A percentile compares a stretch with the other conserved stretches of the same genome.
Conservation (phyloP, 768 basidiomycete genomes). For the Mycena latifolia region DNA sequence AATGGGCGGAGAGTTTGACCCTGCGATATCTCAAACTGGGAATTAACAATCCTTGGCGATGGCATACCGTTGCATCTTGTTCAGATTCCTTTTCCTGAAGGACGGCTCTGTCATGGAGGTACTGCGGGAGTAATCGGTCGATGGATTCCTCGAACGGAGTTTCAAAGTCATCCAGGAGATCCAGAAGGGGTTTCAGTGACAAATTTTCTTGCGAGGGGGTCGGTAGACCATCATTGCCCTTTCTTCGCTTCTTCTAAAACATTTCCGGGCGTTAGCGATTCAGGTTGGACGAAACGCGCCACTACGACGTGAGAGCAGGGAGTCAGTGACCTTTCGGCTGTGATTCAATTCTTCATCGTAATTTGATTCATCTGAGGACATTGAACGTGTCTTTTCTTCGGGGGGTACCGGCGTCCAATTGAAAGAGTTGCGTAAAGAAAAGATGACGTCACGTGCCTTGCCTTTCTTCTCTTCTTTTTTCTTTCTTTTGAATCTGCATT, state of each 20-base stretch:
- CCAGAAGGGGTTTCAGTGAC: slow-evolving; percentile 32
- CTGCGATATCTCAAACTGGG: slow-evolving; percentile 37
- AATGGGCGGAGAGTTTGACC: slow-evolving; percentile 53
- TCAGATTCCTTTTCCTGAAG: slow-evolving; percentile 39
- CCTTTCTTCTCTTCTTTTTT: no score
- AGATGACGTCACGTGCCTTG: no score
- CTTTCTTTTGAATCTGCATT: no score
- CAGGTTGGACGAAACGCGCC: neutral
- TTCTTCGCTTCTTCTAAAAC: slow-evolving; percentile 38
- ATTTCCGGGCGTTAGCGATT: neutral
- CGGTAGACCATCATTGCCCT: slow-evolving; percentile 37
- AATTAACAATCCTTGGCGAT: slow-evolving; percentile 7
- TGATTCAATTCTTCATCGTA: slow-evolving; percentile 19
- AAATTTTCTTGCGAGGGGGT: slow-evolving; percentile 26
- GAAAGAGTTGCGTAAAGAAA: no score
- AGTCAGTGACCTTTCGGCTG: slow-evolving; percentile 28
- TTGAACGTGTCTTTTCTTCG: no score
- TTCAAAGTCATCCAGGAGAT: slow-evolving; percentile 24
- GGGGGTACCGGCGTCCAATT: no score
- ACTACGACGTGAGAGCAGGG: neutral
- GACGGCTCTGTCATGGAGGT: slow-evolving; percentile 44
- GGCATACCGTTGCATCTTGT: slow-evolving; percentile 39
- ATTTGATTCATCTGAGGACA: slow-evolving; percentile 32
- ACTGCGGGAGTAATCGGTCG: slow-evolving; percentile 48
- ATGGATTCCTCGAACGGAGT: slow-evolving; percentile 50